Base-by-base conservation (phyloP, 768 basidiomycete genomes). In the Phylloporus rhodoxanthus region DNA sequence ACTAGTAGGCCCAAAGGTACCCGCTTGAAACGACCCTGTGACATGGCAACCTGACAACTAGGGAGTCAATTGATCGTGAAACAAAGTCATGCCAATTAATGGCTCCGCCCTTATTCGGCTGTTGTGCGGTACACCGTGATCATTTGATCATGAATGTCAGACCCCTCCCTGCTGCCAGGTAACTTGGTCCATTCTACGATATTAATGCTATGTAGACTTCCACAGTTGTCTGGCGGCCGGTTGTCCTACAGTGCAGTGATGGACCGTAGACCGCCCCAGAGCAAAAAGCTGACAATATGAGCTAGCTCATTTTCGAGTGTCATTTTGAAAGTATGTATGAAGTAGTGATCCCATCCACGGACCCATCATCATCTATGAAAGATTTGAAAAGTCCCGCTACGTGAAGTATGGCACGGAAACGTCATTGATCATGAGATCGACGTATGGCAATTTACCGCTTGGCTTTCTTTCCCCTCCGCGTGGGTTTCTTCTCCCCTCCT, bases 401-500 rank as follows among this genome's bases (percentile, higher is more conserved):
- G n/a, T 9, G 28, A 30, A 29, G n/a, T 26, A 25, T 25, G 5
- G 11, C 10, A 40, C 29, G 43, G 23, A 9, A 25, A 38, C 25
- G 15, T 30, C 17, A 28, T 2, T 21, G 44, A 13, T 32, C 37
- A 20, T 53, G 10, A 17, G 53, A 51, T 51, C 43, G 34, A 48
- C 41, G n/a, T 28, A 15, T 13, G 39, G 17, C 29, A 7, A 19
- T 43, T 33, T 51, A 70, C 50, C 68, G 65, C 55, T 67, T 74
- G 44, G 55, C 52, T 58, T 75, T 76, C 58, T 76, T 76, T 14
- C 72, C 62, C 48, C 68, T 66, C 38, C 75, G 73, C 52, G 78
- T 75, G 30, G 70, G 64, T 59, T 81, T 83, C 68, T 79, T 69
- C 76, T 21, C 68, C 40, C 48, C 61, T 39, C 65, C 47, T 60